These are phyloP conservation scores for Aciculoconidium aculeatum DNA, from an alignment of 805 yeast species.

Conservation along the genomic window DNA sequence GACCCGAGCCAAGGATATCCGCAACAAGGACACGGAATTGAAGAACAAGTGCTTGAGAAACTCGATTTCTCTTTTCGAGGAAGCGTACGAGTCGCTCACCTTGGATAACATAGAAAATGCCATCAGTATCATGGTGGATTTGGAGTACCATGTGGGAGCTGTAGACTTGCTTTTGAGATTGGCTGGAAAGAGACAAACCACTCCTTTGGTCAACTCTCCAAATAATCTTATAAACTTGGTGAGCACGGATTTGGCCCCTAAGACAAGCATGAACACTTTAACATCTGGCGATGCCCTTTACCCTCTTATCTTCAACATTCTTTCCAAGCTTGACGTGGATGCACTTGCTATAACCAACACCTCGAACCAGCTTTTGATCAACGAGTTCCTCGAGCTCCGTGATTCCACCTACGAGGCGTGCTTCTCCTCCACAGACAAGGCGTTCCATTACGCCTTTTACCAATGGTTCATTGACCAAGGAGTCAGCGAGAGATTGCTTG, in stretches of 20 bases:
- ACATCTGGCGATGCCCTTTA: too few relatives aligned
- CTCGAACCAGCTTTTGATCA: conserved; percentile 34
- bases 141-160: conserved; percentile 80
- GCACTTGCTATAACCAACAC: conserved; percentile 42
- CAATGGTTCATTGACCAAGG: conserved; percentile 86
- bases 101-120: conserved; percentile 80
- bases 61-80: conserved; percentile 71
- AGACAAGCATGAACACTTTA: conserved; percentile 37
- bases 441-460: conserved; percentile 88
- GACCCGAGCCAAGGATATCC: conserved; percentile 76
- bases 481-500: conserved; percentile 68
- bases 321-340: conserved; percentile 63
- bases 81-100: conserved; percentile 71
- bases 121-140: conserved; percentile 65
- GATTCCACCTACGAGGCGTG: conserved; percentile 71
- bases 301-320: conserved; percentile 66
- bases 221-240: conserved; percentile 56
- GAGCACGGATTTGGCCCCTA: conserved; percentile 64
- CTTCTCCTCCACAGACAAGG: conserved; percentile 66
- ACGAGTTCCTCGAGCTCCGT: conserved; percentile 53
- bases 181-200: conserved; percentile 32
- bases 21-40: conserved; percentile 63
- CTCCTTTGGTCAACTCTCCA: conserved; percentile 6
- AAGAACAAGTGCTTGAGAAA: conserved; percentile 60
- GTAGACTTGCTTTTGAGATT: conserved; percentile 75